Conservation (phyloP, 768 basidiomycete species). For the Dictyophora rubrovolvata region DNA sequence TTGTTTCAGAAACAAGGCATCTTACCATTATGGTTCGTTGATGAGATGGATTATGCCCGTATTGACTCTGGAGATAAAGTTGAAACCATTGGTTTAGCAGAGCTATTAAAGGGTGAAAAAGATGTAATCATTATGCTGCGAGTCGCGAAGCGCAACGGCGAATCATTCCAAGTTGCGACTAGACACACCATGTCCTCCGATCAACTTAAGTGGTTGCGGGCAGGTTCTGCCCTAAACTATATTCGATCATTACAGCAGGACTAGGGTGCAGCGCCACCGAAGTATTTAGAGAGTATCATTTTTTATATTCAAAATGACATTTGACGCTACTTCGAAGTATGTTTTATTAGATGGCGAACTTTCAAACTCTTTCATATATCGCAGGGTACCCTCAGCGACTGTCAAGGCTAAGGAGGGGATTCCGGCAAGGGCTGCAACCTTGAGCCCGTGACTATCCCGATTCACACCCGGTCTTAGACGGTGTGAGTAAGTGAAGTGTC, state of each 20-base stretch:
- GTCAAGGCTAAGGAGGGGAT: conserved; percentile 56
- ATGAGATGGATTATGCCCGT: conserved; percentile 75
- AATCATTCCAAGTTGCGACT: conserved; percentile 55
- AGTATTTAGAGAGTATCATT: not conserved
- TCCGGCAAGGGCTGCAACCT: conserved; percentile 81
- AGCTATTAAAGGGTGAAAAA: conserved; percentile 40
- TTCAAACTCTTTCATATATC: conserved; percentile 21
- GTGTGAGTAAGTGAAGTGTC: conserved; percentile 77
- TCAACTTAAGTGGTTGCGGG: conserved; percentile 82
- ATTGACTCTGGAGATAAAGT: conserved; percentile 77
- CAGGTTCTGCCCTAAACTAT: conserved; percentile 84
- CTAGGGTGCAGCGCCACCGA: not conserved
- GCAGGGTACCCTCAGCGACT: conserved; percentile 49
- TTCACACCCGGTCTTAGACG: conserved; percentile 75
- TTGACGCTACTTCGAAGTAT: conserved; percentile 18
- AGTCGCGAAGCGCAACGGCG: conserved; percentile 58
- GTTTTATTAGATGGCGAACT: not conserved
- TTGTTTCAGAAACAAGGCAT: conserved; percentile 85
- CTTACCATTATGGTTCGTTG: conserved; percentile 86
- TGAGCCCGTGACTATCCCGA: conserved; percentile 81
- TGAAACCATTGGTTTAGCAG: conserved; percentile 73
- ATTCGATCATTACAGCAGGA: conserved; percentile 40
- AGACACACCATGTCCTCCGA: conserved; percentile 87
- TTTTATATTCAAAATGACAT: not conserved
- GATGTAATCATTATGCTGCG: conserved; percentile 39